These are phyloP conservation scores for Leptodontidium sp. DNA, from an alignment of 2,329 filamentous ascomycete species.

Conservation along the genomic window DNA sequence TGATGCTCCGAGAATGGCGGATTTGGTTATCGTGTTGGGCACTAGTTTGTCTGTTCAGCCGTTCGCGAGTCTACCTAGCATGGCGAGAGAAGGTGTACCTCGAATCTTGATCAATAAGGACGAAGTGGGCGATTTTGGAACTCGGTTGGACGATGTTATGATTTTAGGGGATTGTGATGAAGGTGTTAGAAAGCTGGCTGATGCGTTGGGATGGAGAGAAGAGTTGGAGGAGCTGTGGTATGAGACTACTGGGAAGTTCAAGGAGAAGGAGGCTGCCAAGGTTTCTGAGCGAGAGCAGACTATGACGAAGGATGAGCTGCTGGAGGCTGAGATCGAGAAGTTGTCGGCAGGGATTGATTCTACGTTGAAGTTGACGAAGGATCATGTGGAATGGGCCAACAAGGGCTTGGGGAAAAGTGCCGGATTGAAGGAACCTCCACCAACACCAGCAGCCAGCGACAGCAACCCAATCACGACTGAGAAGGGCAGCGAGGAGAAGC, in stretches of 20 bases:
- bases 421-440: conserved; percentile 17
- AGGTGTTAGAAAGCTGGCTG: conserved; percentile 80
- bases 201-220: conserved; percentile 82
- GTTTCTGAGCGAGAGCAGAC: conserved; percentile 27
- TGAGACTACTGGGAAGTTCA: conserved; percentile 65
- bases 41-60: conserved; percentile 89
- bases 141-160: conserved; percentile 83
- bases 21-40: conserved; percentile 85
- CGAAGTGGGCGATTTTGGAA: conserved; percentile 79
- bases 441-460: conserved; percentile 7
- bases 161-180: conserved; percentile 83
- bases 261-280: conserved; percentile 52
- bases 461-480: conserved; percentile 15
- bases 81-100: conserved; percentile 69
- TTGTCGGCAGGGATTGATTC: conserved; percentile 49
- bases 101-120: conserved; percentile 90
- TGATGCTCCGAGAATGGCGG: conserved; percentile 66
- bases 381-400: conserved; percentile 44
- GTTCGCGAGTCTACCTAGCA: conserved; percentile 80
- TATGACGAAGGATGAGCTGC: conserved; percentile 57
- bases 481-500: conserved; percentile 5
- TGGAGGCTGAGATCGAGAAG: conserved; percentile 49
- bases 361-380: conserved; percentile 44
- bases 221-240: conserved; percentile 84
- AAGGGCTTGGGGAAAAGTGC: conserved; percentile 33